A percentile compares a stretch with the other conserved stretches of the same genome.
Conservation (phyloP, 139 green algal species). For the Tetradesmus obliquus region DNA sequence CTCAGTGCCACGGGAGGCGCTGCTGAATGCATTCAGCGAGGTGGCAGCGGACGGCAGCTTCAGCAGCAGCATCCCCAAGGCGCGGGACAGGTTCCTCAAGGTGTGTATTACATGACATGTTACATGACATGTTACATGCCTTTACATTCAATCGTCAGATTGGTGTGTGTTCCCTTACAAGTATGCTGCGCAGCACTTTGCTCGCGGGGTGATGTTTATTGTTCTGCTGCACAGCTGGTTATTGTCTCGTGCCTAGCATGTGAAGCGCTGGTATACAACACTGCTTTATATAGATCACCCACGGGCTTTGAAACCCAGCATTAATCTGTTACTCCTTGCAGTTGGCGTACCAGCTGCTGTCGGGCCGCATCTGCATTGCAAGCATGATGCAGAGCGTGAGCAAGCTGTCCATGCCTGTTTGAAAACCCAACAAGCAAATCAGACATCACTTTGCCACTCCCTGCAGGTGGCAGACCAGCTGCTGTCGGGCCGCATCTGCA, state of each 20-base stretch:
- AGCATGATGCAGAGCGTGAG: slow-evolving; percentile 83
- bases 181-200: no score
- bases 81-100: slow-evolving; percentile 83
- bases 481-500: slow-evolving; percentile 91
- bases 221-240: no score
- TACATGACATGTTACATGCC: no score
- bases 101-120: slow-evolving; percentile 45
- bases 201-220: no score
- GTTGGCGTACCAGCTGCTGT: slow-evolving; percentile 92
- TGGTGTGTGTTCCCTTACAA: no score
- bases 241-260: no score
- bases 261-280: no score
- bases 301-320: no score
- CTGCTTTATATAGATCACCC: no score
- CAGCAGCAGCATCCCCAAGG: slow-evolving; percentile 67
- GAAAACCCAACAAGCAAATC: no score
- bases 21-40: slow-evolving; percentile 81
- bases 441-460: neutral
- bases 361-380: slow-evolving; percentile 91
- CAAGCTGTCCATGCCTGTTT: slow-evolving; percentile 82
- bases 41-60: slow-evolving; percentile 74
- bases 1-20: slow-evolving; percentile 44
- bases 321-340: slow-evolving; percentile 40
- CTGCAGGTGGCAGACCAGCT: slow-evolving; percentile 90
- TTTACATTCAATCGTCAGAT: no score